phyloP scores from a whole-genome alignment of 139 green algal species.

The Chlorella sp. region DNA sequence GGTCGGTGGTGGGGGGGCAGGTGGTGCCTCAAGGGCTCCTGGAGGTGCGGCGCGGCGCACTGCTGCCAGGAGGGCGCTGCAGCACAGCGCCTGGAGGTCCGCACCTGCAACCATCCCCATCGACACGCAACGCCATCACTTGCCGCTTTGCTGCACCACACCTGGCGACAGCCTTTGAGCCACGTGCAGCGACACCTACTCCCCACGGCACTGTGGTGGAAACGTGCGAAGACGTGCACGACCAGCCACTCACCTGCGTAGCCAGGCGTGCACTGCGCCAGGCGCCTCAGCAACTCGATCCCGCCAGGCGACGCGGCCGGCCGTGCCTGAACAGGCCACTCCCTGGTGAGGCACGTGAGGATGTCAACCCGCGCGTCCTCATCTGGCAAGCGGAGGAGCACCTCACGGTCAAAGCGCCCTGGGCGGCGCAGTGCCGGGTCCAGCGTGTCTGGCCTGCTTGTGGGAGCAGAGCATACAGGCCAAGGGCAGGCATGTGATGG shows the following conservation, averaged over 20 bases:
- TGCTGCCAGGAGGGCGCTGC: conserved; percentile 49
- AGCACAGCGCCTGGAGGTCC: conserved; percentile 62
- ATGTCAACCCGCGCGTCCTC: conserved; percentile 34
- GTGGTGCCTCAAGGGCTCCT: neutral
- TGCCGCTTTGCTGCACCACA: too few relatives aligned
- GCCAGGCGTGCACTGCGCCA: neutral
- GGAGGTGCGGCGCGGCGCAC: conserved; percentile 4
- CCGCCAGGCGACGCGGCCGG: conserved; percentile 9
- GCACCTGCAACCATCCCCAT: conserved; percentile 40
- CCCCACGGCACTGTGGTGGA: neutral
- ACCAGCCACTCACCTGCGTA: conserved; percentile 11
- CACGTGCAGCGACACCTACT: too few relatives aligned
- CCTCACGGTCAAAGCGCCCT: conserved; percentile 70
- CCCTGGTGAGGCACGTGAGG: conserved; percentile 23
- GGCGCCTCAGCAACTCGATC: conserved; percentile 14
- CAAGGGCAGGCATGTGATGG: too few relatives aligned
- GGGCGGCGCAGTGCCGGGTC: conserved; percentile 68
- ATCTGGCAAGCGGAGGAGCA: conserved; percentile 41
- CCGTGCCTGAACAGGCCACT: too few relatives aligned
- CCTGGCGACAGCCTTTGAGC: too few relatives aligned
- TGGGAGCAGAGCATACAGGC: too few relatives aligned
- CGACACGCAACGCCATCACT: neutral
- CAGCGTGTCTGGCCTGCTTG: conserved; percentile 57
- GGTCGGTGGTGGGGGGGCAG: neutral
- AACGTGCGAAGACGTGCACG: neutral